A percentile compares a stretch with the other conserved stretches of the same genome.
phyloP scores from a whole-genome alignment of 2,329 filamentous ascomycete genomes.

The Stemphylium vesicarium region DNA sequence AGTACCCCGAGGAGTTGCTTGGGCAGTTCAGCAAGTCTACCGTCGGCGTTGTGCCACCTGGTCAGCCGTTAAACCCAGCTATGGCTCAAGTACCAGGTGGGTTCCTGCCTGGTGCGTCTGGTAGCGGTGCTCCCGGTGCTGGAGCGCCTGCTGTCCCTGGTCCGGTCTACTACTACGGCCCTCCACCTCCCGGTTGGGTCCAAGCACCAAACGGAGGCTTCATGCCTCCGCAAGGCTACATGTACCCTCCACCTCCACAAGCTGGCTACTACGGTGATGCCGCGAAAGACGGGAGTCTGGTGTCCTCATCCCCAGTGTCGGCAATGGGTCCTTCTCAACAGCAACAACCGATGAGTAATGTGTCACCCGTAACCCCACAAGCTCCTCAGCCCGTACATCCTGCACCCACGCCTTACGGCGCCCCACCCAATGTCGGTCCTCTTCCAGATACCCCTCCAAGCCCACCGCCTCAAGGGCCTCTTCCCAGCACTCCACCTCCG shows the following conservation, averaged over 20 bases:
- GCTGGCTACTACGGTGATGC: constrained; percentile 24
- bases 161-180: constrained; percentile 33
- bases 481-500: constrained; percentile 8
- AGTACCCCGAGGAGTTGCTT: constrained; percentile 38
- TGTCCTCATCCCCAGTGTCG: constrained; percentile 17
- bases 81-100: constrained; percentile 29
- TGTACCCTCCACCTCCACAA: constrained; percentile 18
- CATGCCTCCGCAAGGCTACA: constrained; percentile 27
- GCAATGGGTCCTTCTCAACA: not conserved
- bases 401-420: constrained; percentile 5
- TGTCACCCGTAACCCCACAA: constrained; percentile 14
- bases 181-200: constrained; percentile 29
- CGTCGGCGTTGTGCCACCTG: constrained; percentile 37
- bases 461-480: constrained; percentile 10
- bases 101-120: constrained; percentile 7
- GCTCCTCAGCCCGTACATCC: constrained; percentile 21
- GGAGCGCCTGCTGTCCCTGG: constrained; percentile 19
- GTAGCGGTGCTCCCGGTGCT: not conserved
- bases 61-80: constrained; percentile 29
- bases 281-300: constrained; percentile 19
- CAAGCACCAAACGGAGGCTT: constrained; percentile 25
- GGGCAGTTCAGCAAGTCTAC: constrained; percentile 39
- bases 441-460: not conserved
- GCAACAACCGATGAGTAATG: constrained; percentile 8
- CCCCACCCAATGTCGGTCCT: not conserved